Evolutionary conservation across 305 asterid genomes (phyloP).

Genomic region (Solanum hybrid): DNA sequence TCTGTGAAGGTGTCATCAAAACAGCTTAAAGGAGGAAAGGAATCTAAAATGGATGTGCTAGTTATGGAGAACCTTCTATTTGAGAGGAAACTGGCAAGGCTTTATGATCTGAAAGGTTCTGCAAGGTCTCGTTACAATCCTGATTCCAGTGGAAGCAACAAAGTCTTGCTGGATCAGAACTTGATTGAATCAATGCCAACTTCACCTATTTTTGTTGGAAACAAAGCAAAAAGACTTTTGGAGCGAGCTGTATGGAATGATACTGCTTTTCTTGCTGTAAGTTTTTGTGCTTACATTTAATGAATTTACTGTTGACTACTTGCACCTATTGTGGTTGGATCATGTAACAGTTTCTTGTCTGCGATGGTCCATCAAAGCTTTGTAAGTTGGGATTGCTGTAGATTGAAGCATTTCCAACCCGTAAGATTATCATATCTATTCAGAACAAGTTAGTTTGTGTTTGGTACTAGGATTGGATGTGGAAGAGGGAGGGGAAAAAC

Average conservation of each 20-base stretch:
- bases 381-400: background rate
- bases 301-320: background rate
- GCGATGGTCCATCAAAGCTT: background rate
- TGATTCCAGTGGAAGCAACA: constrained; percentile 62
- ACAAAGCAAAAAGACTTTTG: constrained; percentile 55
- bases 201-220: constrained; percentile 69
- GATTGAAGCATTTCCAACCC: background rate
- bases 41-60: constrained; percentile 61
- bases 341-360: too few relatives aligned
- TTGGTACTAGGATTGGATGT: background rate
- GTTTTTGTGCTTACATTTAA: constrained; percentile 13
- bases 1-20: constrained; percentile 27
- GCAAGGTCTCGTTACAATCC: constrained; percentile 65
- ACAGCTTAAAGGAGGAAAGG: constrained; percentile 69
- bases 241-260: constrained; percentile 87
- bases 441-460: background rate
- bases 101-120: constrained; percentile 79
- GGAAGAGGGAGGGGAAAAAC: background rate
- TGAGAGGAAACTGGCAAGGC: constrained; percentile 50
- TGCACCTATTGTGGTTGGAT: too few relatives aligned
- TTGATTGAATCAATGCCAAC: constrained; percentile 82
- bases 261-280: constrained; percentile 73
- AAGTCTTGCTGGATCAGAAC: constrained; percentile 72
- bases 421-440: background rate
- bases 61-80: constrained; percentile 79